Evolutionary conservation across 768 basidiomycete species (phyloP).

Genomic region (Agrocybe chaxingu): DNA sequence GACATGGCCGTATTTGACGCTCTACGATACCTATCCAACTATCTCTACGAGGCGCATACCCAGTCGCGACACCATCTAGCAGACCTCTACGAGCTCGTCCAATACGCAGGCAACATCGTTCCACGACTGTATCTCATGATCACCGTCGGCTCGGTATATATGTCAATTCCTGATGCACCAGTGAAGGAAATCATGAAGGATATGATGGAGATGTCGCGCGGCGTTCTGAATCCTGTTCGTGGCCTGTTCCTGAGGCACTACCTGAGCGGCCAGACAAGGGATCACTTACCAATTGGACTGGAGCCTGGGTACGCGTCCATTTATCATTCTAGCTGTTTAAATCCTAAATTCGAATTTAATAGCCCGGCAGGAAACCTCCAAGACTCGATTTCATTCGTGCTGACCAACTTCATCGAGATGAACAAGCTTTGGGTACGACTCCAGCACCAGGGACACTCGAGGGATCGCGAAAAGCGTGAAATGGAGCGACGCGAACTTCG

Average conservation of each 20-base stretch:
- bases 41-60: constrained; percentile 94
- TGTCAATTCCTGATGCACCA: constrained; percentile 96
- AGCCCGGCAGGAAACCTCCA: constrained; percentile 88
- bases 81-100: constrained; percentile 98
- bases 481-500: constrained; percentile 93
- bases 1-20: constrained; percentile 99
- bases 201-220: constrained; percentile 99
- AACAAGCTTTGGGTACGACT: constrained; percentile 99
- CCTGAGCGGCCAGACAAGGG: constrained; percentile 93
- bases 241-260: constrained; percentile 96
- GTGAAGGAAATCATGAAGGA: constrained; percentile 99
- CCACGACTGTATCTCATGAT: constrained; percentile 98
- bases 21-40: constrained; percentile 90
- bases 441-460: constrained; percentile 96
- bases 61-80: constrained; percentile 92
- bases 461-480: constrained; percentile 96
- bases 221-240: constrained; percentile 95
- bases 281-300: constrained; percentile 86
- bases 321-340: neutral
- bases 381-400: constrained; percentile 93
- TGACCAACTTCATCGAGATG: constrained; percentile 99
- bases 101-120: constrained; percentile 96
- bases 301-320: constrained; percentile 66
- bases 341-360: constrained; percentile 2
- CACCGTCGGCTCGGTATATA: constrained; percentile 98